phyloP scores from a whole-genome alignment of 306 rosid species.

The Acacia melanoxylon region DNA sequence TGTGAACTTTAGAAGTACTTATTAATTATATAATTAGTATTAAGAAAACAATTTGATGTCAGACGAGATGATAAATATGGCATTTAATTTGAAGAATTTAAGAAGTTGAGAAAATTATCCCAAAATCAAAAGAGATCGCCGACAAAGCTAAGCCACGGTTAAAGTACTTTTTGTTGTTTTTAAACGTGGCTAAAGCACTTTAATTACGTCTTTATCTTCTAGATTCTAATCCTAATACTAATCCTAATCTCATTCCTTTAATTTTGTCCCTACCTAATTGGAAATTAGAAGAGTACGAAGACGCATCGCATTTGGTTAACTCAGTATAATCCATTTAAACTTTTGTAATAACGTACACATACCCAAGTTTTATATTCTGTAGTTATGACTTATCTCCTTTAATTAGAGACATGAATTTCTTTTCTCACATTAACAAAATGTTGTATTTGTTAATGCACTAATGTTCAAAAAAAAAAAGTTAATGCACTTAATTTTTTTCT shows the following conservation, averaged over 20 bases:
- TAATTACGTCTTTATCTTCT: not conserved
- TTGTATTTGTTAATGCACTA: not conserved
- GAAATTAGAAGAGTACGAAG: not conserved
- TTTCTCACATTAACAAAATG: not conserved
- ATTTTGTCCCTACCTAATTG: not conserved
- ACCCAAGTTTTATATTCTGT: not conserved
- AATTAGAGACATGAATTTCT: not conserved
- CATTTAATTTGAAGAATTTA: not conserved
- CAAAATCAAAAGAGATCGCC: not conserved
- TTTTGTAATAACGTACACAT: not conserved
- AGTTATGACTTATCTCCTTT: not conserved
- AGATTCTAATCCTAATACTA: not conserved
- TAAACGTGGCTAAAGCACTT: not conserved
- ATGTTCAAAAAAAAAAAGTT: no score
- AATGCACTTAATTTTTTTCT: not conserved
- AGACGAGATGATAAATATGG: not conserved
- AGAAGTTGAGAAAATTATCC: not conserved
- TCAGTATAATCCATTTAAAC: not conserved
- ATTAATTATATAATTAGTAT: no score
- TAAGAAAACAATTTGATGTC: not conserved
- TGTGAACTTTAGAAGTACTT: no score
- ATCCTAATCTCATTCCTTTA: not conserved
- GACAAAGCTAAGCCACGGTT: not conserved
- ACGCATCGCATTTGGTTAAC: not conserved
- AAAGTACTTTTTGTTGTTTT: not conserved